Evolutionary conservation across 805 yeast species (phyloP).

Genomic region (Pichia paraexigua): DNA sequence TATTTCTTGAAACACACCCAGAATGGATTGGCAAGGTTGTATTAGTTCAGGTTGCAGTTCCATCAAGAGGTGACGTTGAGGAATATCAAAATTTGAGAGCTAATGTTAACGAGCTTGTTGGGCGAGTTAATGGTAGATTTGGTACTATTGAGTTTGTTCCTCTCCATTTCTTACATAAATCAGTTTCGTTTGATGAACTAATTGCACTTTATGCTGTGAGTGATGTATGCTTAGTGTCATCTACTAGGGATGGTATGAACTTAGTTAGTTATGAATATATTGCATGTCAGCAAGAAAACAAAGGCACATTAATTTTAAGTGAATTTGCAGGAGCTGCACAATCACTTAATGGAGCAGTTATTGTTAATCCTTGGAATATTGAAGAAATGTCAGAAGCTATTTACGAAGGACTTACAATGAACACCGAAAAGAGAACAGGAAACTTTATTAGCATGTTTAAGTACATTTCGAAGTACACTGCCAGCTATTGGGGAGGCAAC

Average conservation of each 20-base stretch:
- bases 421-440: slow-evolving; percentile 67
- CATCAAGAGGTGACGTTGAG: slow-evolving; percentile 96
- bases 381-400: slow-evolving; percentile 87
- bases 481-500: slow-evolving; percentile 95
- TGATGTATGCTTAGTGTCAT: slow-evolving; percentile 87
- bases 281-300: slow-evolving; percentile 78
- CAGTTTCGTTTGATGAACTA: slow-evolving; percentile 84
- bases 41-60: slow-evolving; percentile 93
- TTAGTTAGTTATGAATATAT: slow-evolving; percentile 93
- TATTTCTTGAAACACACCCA: slow-evolving; percentile 85
- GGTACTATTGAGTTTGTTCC: slow-evolving; percentile 98
- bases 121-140: slow-evolving; percentile 90
- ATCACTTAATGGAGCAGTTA: slow-evolving; percentile 84
- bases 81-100: slow-evolving; percentile 92
- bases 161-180: slow-evolving; percentile 90
- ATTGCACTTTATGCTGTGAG: slow-evolving; percentile 77
- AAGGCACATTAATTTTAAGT: slow-evolving; percentile 80
- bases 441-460: slow-evolving; percentile 80
- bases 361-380: slow-evolving; percentile 98
- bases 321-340: slow-evolving; percentile 99
- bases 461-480: slow-evolving; percentile 88
- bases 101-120: slow-evolving; percentile 92
- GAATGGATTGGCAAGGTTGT: slow-evolving; percentile 98
- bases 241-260: slow-evolving; percentile 98
- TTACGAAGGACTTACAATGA: slow-evolving; percentile 76